phyloP scores from a whole-genome alignment of 495 filamentous ascomycete species.

The Podospora appendiculata region DNA sequence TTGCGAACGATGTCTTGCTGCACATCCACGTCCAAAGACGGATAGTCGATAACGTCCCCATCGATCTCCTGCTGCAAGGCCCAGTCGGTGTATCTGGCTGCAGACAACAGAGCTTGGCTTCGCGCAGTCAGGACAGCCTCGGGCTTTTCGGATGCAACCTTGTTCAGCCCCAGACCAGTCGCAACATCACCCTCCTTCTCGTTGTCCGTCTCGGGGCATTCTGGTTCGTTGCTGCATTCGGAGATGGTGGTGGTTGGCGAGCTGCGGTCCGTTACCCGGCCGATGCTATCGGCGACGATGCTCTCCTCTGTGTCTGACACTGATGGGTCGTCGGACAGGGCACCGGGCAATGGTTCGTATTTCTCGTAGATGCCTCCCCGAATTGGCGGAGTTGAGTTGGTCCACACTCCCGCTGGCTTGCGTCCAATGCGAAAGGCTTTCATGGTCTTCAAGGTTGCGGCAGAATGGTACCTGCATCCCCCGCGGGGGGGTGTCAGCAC shows the following conservation, averaged over 20 bases:
- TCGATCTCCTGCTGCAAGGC: neutral
- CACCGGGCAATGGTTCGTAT: conserved; percentile 2
- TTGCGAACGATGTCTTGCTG: conserved; percentile 34
- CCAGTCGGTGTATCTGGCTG: neutral
- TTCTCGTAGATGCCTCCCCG: conserved; percentile 70
- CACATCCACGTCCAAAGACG: conserved; percentile 32
- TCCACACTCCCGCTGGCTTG: conserved; percentile 60
- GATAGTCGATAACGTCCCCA: conserved; percentile 15
- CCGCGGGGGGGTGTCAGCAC: too few relatives aligned
- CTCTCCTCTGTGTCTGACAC: conserved; percentile 14
- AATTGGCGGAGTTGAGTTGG: conserved; percentile 73
- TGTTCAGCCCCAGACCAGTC: too few relatives aligned
- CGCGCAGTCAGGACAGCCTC: too few relatives aligned
- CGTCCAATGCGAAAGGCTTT: conserved; percentile 68
- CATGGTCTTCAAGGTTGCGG: conserved; percentile 27
- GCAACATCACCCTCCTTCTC: too few relatives aligned
- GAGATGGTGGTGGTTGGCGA: conserved; percentile 47
- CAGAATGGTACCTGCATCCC: too few relatives aligned
- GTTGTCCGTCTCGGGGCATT: too few relatives aligned
- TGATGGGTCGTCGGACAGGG: neutral
- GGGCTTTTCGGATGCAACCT: too few relatives aligned
- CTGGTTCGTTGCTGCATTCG: neutral
- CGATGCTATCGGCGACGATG: conserved; percentile 24
- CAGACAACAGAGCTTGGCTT: too few relatives aligned
- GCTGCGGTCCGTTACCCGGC: conserved; percentile 23